Evolutionary conservation across 371 early-diverging fungal genomes (phyloP), one percentile per base, ranked within the genome.

Genomic region (Zychaea mexicana): DNA sequence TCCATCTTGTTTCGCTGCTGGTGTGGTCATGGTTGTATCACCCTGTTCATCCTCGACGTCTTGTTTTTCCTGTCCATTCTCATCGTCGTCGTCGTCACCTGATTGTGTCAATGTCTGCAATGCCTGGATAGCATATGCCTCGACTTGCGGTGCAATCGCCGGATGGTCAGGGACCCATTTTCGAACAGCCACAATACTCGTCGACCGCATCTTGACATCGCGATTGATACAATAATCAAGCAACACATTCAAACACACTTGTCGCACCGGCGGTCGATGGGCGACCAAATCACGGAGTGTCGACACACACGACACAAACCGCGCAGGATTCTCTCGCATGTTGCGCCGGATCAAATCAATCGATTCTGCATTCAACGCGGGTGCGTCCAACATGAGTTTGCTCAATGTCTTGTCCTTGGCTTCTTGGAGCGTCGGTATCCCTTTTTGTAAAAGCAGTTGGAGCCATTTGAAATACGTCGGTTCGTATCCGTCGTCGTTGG

Each of bases 91-190:
- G 24, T 6, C 22, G 0, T 0, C 8, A 8, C 2, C 6, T 22
- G 49, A 12, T 13, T 24, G 21, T 17, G 66, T 61, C n/a, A 89
- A 68, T 15, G 49, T 65, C 28, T 71, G 45, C 10, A 90, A 32
- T 12, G 80, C 73, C 19, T 76, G 56, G 12, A 84, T 56, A 2
- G 90, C 84, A 68, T 77, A 87, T 15, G 58, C 32, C 61, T 88
- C 86, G 0, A 90, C 81, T 33, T 64, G 59, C 3, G 71, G 69
- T 6, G 81, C 65, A 15, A 89, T 72, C 3, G 65, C 68, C 0
- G 65, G 36, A 73, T 89, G 85, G 42, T 86, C 82, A 5, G 82
- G 81, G 15, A 83, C 79, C 87, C 89, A 90, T 57, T 85, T 84
- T 58, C 83, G 84, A 9, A 79, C 86, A 17, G 81, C 83, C 0